Evolutionary conservation across 257 asterid genomes (phyloP), one percentile per base, ranked within the genome.

Genomic region (Linaria vulgaris): DNA sequence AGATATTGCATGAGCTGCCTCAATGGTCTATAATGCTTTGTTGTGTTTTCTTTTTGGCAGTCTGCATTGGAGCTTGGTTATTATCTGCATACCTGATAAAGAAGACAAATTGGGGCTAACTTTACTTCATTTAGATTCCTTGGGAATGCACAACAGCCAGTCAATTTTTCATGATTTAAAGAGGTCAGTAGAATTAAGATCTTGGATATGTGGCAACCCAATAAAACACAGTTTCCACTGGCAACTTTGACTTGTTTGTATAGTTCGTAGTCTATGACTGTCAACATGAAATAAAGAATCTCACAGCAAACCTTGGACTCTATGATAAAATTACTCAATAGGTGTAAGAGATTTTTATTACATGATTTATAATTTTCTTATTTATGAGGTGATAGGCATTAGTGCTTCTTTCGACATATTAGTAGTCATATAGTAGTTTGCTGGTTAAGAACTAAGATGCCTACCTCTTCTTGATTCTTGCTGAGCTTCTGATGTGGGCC

Each of bases 61-160:
- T 60, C 75, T 15, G 27, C 99, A 94, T 75, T 94, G 99, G 99
- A 94, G 99, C 84, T 83, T 94, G 96, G 82, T 80, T 70, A 88
- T 90, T 69, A 85, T 94, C 60, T 87, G 95, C 73, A 84, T 85
- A 60, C 97, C 97, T 58, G 72, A 80, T 31, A 86, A 84, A 76
- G 91, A 88, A 71, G 92, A 81, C 67, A 83, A 75, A 66, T 75
- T 76, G 1, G 90, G 92, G 41, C 91, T 85, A 34, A 62, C 80
- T 53, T 50, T 90, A 45, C 95, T 90, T 76, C 99, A 94, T 81
- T 76, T 94, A 85, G 99, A 94, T 84, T 94, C 99, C 52, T 72
- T 94, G 37, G 80, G 87, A 73, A 58, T 82, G 70, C 99, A 94
- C 72, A 4, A 1, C 55, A 90, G 95, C 85, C 73, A 63, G 69